Evolutionary conservation across 768 basidiomycete genomes (phyloP), one percentile per base, ranked within the genome.

Genomic region (Tricholoma matsutake): DNA sequence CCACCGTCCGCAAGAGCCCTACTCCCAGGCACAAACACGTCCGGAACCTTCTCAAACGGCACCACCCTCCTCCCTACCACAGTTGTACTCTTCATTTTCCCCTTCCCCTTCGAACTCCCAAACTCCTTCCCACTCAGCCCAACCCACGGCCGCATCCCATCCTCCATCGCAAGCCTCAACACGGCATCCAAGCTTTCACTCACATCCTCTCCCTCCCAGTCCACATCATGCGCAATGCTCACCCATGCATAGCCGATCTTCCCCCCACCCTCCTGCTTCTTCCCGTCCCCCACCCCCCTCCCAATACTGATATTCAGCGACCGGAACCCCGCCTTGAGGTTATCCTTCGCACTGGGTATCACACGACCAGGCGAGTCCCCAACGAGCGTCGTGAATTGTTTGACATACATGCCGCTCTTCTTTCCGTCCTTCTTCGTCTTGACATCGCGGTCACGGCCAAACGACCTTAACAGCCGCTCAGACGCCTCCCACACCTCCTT

Each of bases 171-270:
- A 58, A 80, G 69, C 28, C 72, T 69, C 56, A 84, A 47, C 8
- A 83, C 76, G 39, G 72, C 75, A 5, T 73, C 75, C 54, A 85
- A 64, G 51, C 74, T 80, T 60, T 80, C 79, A 6, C 85, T 77
- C 57, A 93, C 81, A 70, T 92, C 88, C 59, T 85, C 81, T 28
- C 92, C 92, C 67, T 93, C 89, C 81, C 86, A 88, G 71, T 94
- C 92, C 31, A 93, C 84, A 69, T 93, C 92, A 62, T 89, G 88
- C 35, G 85, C 84, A 39, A 86, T 76, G 68, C 84, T 87, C n/a
- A 94, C 84, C 91, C 92, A 94, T 18, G 87, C 85, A 71, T 94
- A 94, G 52, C 85, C 86, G 29, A 91, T 85, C 60, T 78, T 78
- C 54, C 76, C 71, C 56, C 76, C 71, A 14, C 64, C 60, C 34